These are phyloP conservation scores for Suillus brevipes DNA, from an alignment of 768 basidiomycete species.

Conservation along the genomic window DNA sequence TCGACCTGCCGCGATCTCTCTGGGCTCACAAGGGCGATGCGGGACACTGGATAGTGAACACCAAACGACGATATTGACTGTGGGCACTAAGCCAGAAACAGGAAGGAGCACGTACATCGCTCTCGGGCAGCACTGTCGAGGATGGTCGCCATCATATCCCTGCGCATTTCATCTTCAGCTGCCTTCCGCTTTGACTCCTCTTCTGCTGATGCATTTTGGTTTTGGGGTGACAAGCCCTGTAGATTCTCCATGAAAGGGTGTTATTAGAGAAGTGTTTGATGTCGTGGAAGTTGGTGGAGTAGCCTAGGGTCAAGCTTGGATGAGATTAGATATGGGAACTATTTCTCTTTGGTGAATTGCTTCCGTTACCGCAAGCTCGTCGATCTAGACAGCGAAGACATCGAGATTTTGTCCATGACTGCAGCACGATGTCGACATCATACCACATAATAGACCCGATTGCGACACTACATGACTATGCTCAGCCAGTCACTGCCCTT, in stretches of 20 bases:
- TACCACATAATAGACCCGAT: constrained; percentile 25
- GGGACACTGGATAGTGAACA: constrained; percentile 57
- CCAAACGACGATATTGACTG: background rate
- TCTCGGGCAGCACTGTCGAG: constrained; percentile 79
- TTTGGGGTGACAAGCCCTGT: constrained; percentile 29
- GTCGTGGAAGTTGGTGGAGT: background rate
- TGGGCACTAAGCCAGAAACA: background rate
- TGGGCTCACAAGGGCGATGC: constrained; percentile 85
- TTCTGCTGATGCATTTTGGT: constrained; percentile 44
- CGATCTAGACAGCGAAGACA: background rate
- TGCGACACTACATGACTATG: constrained; percentile 10
- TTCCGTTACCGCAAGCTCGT: background rate
- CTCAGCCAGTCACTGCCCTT: constrained; percentile 67
- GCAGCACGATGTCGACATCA: constrained; percentile 16
- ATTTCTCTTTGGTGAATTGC: background rate
- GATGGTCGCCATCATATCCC: constrained; percentile 76
- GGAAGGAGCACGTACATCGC: constrained; percentile 51
- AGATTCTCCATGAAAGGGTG: constrained; percentile 24
- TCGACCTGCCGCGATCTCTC: constrained; percentile 82
- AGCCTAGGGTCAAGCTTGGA: background rate
- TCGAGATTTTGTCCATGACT: background rate
- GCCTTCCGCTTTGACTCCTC: constrained; percentile 56
- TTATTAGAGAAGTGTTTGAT: background rate
- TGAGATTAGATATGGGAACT: constrained; percentile 2
- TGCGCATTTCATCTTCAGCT: constrained; percentile 74